A percentile compares a stretch with the other conserved stretches of the same genome.
phyloP scores from a whole-genome alignment of 352 stramenopile species.

The Phytopythium sindhum region DNA sequence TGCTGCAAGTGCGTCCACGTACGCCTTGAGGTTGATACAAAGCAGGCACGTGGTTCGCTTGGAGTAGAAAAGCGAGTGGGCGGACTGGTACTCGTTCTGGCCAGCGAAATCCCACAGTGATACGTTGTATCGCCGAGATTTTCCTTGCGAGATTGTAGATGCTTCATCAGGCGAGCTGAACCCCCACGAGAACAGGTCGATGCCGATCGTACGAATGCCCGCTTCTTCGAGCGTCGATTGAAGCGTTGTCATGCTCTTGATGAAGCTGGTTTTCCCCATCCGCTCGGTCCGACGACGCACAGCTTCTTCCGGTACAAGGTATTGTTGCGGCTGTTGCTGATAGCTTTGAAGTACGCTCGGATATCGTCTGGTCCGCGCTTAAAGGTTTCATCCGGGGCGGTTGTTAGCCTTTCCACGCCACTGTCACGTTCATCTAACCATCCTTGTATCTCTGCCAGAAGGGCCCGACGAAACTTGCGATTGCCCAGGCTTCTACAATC shows the following conservation, averaged over 20 bases:
- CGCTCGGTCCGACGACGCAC: constrained; percentile 23
- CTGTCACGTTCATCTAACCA: neutral
- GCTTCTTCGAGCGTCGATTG: constrained; percentile 10
- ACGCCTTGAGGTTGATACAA: constrained; percentile 8
- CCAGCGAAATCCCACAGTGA: constrained; percentile 20
- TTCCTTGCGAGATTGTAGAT: neutral
- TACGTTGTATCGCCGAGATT: constrained; percentile 5
- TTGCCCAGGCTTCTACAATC: too few species aligned
- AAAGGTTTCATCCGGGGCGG: neutral
- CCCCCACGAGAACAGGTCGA: constrained; percentile 23
- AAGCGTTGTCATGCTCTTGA: constrained; percentile 19
- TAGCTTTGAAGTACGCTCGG: neutral
- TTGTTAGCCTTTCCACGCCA: neutral
- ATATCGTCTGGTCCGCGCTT: neutral
- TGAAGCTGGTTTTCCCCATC: constrained; percentile 31
- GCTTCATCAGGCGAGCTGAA: constrained; percentile 13
- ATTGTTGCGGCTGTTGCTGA: too few species aligned
- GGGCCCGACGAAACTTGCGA: neutral
- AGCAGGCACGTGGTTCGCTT: constrained; percentile 12
- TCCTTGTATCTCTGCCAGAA: neutral
- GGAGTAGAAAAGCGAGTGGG: constrained; percentile 15
- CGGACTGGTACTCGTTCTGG: constrained; percentile 15
- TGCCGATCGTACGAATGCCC: constrained; percentile 26
- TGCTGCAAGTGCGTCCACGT: neutral
- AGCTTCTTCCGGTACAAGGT: constrained; percentile 19